Percentiles rank a stretch among this genome's conserved stretches.
Conservation (phyloP, 768 basidiomycete genomes). For the Kwoniella sp. region DNA sequence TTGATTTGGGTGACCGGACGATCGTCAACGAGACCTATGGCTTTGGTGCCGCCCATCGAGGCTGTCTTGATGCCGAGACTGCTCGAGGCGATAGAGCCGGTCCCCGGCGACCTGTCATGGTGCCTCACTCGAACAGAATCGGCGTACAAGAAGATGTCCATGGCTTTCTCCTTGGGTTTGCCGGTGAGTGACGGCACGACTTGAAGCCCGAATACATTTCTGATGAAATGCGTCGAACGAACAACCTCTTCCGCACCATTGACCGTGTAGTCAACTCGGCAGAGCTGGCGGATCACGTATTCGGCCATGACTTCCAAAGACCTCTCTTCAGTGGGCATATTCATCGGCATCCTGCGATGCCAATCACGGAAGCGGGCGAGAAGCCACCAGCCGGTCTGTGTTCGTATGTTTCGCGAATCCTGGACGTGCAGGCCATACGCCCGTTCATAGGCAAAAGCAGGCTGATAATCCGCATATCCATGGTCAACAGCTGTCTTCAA, state of each 20-base stretch:
- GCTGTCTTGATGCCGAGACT: conserved; percentile 7
- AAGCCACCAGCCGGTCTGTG: conserved; percentile 66
- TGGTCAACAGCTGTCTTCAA: conserved; percentile 5
- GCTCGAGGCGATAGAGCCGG: conserved; percentile 12
- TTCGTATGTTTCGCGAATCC: conserved; percentile 33
- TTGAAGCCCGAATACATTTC: conserved; percentile 16
- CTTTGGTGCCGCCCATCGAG: conserved; percentile 12
- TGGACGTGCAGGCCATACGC: conserved; percentile 39
- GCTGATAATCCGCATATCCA: conserved; percentile 8
- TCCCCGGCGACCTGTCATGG: conserved; percentile 7
- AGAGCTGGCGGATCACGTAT: neutral
- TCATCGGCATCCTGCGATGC: conserved; percentile 54
- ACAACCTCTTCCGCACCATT: conserved; percentile 25
- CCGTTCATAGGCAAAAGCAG: conserved; percentile 25
- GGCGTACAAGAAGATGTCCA: conserved; percentile 14
- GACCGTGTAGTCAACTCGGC: conserved; percentile 16
- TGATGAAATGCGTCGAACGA: conserved; percentile 26
- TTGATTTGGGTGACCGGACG: conserved; percentile 1
- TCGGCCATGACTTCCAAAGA: conserved; percentile 1
- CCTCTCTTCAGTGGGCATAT: neutral
- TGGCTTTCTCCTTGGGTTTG: neutral
- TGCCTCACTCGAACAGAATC: conserved; percentile 6
- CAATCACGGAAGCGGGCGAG: conserved; percentile 72
- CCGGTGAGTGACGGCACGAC: neutral
- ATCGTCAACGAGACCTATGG: neutral